These are phyloP conservation scores for Amanita rimosa DNA, from an alignment of 768 basidiomycete species.

Conservation along the genomic window DNA sequence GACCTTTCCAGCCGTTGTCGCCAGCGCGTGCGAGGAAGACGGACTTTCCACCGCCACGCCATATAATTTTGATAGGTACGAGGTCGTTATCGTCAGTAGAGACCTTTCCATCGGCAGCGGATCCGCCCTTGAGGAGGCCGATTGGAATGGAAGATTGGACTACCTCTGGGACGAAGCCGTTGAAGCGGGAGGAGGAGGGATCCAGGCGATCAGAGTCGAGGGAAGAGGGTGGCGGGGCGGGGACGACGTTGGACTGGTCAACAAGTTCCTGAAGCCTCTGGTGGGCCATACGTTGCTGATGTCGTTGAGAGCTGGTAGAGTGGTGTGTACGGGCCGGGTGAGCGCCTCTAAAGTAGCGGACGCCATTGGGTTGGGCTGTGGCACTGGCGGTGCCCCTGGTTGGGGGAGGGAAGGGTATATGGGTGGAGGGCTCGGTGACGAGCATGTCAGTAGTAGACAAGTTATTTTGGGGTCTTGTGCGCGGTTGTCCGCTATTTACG, in stretches of 20 bases:
- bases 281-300: constrained; percentile 18
- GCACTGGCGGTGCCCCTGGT: constrained; percentile 19
- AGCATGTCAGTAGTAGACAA: constrained; percentile 20
- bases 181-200: constrained; percentile 12
- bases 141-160: constrained; percentile 56
- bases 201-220: constrained; percentile 11
- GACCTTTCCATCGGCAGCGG: constrained; percentile 1
- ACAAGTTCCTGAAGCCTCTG: constrained; percentile 36
- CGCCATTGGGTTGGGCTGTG: constrained; percentile 16
- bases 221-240: constrained; percentile 11
- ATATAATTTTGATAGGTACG: constrained; percentile 42
- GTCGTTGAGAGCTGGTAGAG: constrained; percentile 22
- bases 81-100: constrained; percentile 16
- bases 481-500: background rate
- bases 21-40: constrained; percentile 65
- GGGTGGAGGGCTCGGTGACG: constrained; percentile 10
- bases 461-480: constrained; percentile 13
- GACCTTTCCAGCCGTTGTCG: constrained; percentile 67
- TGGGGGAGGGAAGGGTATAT: constrained; percentile 4
- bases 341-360: background rate
- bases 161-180: constrained; percentile 41
- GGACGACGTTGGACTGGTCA: constrained; percentile 16
- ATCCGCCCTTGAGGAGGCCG: constrained; percentile 25
- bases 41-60: constrained; percentile 52
- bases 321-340: background rate